These are phyloP conservation scores for Endothia cerciana DNA, from an alignment of 2,329 filamentous ascomycete species.

Conservation along the genomic window DNA sequence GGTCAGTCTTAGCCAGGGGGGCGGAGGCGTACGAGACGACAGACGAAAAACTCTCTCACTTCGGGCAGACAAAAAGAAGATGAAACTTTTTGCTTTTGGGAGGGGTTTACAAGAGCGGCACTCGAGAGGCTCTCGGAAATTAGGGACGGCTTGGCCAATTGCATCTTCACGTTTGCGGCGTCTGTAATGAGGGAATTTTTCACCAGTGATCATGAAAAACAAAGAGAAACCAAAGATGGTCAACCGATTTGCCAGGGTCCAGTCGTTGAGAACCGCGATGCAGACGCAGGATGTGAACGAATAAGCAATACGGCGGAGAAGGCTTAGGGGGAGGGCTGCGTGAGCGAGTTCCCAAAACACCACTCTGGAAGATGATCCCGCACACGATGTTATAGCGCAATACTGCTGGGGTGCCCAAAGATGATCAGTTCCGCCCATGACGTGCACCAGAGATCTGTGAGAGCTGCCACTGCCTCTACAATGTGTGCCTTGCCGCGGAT, in stretches of 20 bases:
- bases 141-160: conserved; percentile 60
- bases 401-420: background rate
- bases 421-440: background rate
- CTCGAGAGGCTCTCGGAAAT: conserved; percentile 26
- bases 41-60: conserved; percentile 28
- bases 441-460: background rate
- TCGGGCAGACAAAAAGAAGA: conserved; percentile 34
- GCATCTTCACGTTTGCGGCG: conserved; percentile 70
- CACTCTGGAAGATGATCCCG: conserved; percentile 7
- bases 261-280: conserved; percentile 10
- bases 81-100: conserved; percentile 30
- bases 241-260: conserved; percentile 20
- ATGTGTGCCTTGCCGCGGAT: background rate
- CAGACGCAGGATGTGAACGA: conserved; percentile 19
- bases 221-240: conserved; percentile 28
- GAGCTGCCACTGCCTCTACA: background rate
- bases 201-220: conserved; percentile 53
- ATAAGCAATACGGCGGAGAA: conserved; percentile 9
- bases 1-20: conserved; percentile 20
- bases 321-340: conserved; percentile 1
- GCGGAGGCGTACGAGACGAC: conserved; percentile 32
- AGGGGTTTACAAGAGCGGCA: conserved; percentile 31
- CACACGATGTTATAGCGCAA: background rate
- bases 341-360: conserved; percentile 11
- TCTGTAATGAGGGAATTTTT: conserved; percentile 63